Evolutionary conservation across 2,329 filamentous ascomycete genomes (phyloP), one percentile per base, ranked within the genome.

Genomic region (Incumbomyces delicatus): DNA sequence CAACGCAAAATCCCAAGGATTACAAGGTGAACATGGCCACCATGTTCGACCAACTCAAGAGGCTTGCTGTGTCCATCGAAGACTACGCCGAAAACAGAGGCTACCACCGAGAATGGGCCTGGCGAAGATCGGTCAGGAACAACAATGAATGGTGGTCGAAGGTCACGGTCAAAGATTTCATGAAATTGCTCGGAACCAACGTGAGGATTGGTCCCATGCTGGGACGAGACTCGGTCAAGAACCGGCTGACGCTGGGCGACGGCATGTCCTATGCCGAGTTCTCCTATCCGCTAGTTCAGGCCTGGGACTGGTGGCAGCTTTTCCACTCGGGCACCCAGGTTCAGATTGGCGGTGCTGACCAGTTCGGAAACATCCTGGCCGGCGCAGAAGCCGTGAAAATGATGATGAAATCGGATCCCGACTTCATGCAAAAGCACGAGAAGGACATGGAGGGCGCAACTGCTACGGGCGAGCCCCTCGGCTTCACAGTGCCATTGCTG

Each of bases 201-300:
- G 79, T 87, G 61, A 76, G 90, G 49, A 68, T 98, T 42, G 88
- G 90, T 1, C 77, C 88, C 2, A 88, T 98, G 86, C 73, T 98
- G 49, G 80, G 81, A 44, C 81, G 87, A 58, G 90, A 96, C 52
- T 92, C 85, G 30, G 88, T 94, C 46, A 92, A 87, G 66, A 81
- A 80, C 48, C 87, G 88, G 60, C 75, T 96, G 72, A 76, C 77
- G n/a, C 81, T 81, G 44, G 87, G 87, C 32, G 85, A 92, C 53
- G 94, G 92, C 57, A 90, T 98, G 83, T 94, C 89, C 0, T 85
- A 94, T 58, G 83, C 87, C 31, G 92, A 98, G 62, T 95, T 98
- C 64, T 77, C 81, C 35, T 98, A 98, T 60, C 92, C 94, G 1
- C 68, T 98, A 13, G 78, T 96, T 58, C 92, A 98, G 63, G 88